phyloP scores from a whole-genome alignment of 2,329 filamentous ascomycete species.

The Exophiala spinifera region DNA sequence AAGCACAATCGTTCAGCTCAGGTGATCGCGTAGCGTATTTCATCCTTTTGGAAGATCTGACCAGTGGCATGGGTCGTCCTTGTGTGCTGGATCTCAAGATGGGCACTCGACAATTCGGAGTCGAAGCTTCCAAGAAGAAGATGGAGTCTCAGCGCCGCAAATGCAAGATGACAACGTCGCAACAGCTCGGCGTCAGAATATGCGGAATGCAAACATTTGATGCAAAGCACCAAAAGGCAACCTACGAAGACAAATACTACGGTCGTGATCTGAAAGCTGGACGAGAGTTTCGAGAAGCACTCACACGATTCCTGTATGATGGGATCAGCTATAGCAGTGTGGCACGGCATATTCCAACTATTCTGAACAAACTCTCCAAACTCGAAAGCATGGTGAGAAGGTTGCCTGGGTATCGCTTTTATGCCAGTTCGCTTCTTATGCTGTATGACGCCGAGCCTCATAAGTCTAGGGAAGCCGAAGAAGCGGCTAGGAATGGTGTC shows the following conservation, averaged over 20 bases:
- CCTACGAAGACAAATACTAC: conserved; percentile 99
- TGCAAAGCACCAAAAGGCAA: conserved; percentile 72
- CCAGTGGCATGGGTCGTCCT: conserved; percentile 90
- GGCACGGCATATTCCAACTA: conserved; percentile 78
- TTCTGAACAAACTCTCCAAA: conserved; percentile 77
- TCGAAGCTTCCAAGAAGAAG: conserved; percentile 89
- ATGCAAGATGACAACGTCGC: conserved; percentile 87
- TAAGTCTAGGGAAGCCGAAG: conserved; percentile 30
- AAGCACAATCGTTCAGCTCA: conserved; percentile 59
- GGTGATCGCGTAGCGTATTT: conserved; percentile 80
- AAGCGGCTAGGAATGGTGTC: conserved; percentile 24
- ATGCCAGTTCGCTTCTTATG: conserved; percentile 90
- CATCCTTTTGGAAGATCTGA: conserved; percentile 87
- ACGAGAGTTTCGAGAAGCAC: conserved; percentile 79
- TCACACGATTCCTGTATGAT: conserved; percentile 88
- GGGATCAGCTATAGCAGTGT: conserved; percentile 78
- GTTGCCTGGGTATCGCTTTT: conserved; percentile 85
- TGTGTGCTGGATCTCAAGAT: conserved; percentile 98
- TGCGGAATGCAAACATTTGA: conserved; percentile 98
- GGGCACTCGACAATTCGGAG: conserved; percentile 94
- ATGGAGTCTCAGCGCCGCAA: conserved; percentile 89
- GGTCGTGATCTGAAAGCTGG: conserved; percentile 85
- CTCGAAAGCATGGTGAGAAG: conserved; percentile 79
- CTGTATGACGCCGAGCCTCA: conserved; percentile 84
- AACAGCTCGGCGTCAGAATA: conserved; percentile 84